Evolutionary conservation across 305 asterid genomes (phyloP).

Genomic region (Solanum hybrid): DNA sequence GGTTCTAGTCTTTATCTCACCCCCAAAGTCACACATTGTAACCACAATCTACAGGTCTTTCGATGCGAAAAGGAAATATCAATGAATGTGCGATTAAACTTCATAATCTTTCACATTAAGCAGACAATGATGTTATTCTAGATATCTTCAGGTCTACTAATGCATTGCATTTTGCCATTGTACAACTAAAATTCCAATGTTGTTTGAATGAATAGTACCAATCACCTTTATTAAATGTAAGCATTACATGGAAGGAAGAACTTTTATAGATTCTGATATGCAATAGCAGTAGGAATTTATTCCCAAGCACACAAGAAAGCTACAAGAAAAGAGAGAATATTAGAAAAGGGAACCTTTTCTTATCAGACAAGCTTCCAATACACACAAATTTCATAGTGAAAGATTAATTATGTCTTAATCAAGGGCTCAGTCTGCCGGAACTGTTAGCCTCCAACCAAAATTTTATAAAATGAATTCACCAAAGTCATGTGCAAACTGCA

Average conservation of each 20-base stretch:
- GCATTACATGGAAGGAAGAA: constrained; percentile 18
- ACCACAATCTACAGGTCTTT: background rate
- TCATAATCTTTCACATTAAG: background rate
- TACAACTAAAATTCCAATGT: background rate
- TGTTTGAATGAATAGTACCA: constrained; percentile 9
- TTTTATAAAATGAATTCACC: background rate
- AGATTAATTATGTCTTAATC: constrained; percentile 17
- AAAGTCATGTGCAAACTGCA: background rate
- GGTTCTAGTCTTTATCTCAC: background rate
- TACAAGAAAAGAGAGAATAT: constrained; percentile 29
- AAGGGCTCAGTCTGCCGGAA: constrained; percentile 27
- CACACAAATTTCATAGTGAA: constrained; percentile 21
- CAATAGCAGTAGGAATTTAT: constrained; percentile 47
- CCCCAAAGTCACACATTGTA: background rate
- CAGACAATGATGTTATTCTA: background rate
- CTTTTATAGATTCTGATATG: constrained; percentile 46
- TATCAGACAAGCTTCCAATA: constrained; percentile 34
- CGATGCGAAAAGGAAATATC: background rate
- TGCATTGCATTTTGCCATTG: background rate
- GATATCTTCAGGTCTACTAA: background rate
- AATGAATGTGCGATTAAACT: background rate
- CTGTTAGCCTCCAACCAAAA: constrained; percentile 16
- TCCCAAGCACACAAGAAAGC: constrained; percentile 50
- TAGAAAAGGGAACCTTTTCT: constrained; percentile 29
- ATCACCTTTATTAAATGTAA: constrained; percentile 19